Evolutionary conservation across 306 rosid species (phyloP).

Genomic region (Prunus mira): DNA sequence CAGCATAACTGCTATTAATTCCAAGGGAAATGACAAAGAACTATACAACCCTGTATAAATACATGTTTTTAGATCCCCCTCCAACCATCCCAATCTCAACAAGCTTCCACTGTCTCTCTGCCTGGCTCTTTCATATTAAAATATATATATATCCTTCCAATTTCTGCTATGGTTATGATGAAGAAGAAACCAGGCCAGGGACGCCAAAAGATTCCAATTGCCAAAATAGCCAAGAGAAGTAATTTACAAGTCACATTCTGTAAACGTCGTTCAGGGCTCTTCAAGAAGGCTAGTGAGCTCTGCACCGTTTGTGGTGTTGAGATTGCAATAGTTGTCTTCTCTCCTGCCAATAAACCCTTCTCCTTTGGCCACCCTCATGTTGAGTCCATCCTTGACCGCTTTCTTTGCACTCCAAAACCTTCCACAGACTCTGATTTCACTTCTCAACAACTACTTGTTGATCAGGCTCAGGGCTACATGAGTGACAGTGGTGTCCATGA

Average conservation of each 20-base stretch:
- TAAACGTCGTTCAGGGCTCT: constrained; percentile 59
- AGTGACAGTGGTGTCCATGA: constrained; percentile 28
- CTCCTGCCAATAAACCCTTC: constrained; percentile 62
- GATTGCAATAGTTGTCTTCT: constrained; percentile 55
- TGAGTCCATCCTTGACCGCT: constrained; percentile 47
- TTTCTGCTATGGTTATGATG: constrained; percentile 34
- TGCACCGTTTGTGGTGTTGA: constrained; percentile 71
- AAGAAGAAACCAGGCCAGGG: constrained; percentile 34
- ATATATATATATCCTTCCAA: not conserved
- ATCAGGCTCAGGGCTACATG: not conserved
- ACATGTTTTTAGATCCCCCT: not conserved
- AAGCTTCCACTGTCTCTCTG: not conserved
- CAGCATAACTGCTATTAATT: constrained; percentile 7
- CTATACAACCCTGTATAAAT: not conserved
- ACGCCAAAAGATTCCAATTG: constrained; percentile 54
- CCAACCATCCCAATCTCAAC: not conserved
- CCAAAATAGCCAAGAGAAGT: constrained; percentile 53
- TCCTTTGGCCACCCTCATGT: constrained; percentile 64
- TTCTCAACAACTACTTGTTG: constrained; percentile 18
- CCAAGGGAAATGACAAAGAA: not conserved
- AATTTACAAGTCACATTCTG: constrained; percentile 68
- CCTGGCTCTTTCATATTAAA: not conserved
- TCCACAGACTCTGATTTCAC: not conserved
- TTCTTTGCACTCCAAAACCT: constrained; percentile 24
- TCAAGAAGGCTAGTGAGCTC: constrained; percentile 73